Base-by-base conservation (phyloP, 768 basidiomycete species). In the Auriscalpium orientale region DNA sequence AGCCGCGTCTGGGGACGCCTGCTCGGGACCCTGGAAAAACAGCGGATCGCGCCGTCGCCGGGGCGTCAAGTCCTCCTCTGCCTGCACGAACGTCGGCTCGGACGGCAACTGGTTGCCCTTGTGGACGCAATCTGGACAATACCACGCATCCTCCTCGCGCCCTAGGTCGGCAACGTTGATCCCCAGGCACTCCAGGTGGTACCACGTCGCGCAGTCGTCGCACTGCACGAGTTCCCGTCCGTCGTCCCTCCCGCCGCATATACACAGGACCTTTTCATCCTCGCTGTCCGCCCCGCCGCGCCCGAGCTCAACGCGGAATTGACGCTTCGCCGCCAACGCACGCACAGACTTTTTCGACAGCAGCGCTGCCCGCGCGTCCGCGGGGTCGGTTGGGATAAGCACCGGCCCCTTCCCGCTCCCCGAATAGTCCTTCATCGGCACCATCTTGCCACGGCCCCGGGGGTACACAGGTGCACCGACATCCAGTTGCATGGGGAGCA, bases 221-320 rank as follows among this genome's bases (percentile, higher is more conserved):
- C 90, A 93, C 63, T 91, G 90, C 35, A 92, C 91, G 47, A 89
- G 75, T 56, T 83, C 79, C n/a, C 84, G 74, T 4, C 85, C 89
- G 56, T 89, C 85, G 62, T 87, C 84, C 51, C 70, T 73, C 16
- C 82, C 84, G 45, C 72, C 70, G 65, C 89, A 91, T 28, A 87
- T 74, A 66, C 90, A 92, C 16, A 83, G 64, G 16, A 77, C 68
- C 49, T 80, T 79, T 11, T 78, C 78, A 6, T 78, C 78, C 12
- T 75, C 75, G 11, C 72, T 74, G 13, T 75, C 72, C 6, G 71
- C 71, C 33, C 61, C 61, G 22, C 53, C 62, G 54, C 60, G 76
- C 66, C 61, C 60, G 20, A 56, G 63, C 54, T 61, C 76, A 66
- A 59, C 74, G 3, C 54, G 52, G 20, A 56, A 70, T 58, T 75